phyloP scores from a whole-genome alignment of 768 basidiomycete species.

The Hygrocybe coccinea region DNA sequence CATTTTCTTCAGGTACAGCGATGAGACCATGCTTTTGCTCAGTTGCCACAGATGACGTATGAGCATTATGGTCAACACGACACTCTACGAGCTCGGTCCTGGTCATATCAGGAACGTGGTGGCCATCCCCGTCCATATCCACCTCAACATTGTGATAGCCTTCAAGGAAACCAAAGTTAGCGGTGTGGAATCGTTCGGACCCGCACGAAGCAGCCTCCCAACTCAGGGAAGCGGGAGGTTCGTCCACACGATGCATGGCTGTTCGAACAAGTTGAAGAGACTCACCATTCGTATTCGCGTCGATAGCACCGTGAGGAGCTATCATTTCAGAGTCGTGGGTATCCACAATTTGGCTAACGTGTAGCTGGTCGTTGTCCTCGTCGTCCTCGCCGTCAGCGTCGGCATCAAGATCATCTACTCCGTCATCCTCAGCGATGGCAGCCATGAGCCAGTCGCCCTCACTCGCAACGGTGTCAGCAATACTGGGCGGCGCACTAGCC shows the following conservation, averaged over 20 bases:
- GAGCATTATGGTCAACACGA: constrained; percentile 5
- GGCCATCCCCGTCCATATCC: constrained; percentile 36
- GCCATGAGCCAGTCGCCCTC: constrained; percentile 89
- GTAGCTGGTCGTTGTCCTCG: constrained; percentile 43
- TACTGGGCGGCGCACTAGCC: constrained; percentile 58
- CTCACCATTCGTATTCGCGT: constrained; percentile 49
- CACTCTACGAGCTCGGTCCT: constrained; percentile 5
- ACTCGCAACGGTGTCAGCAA: constrained; percentile 65
- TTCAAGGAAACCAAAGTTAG: constrained; percentile 57
- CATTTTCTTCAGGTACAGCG: constrained; percentile 11
- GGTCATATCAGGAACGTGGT: constrained; percentile 28
- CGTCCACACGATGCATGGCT: constrained; percentile 44
- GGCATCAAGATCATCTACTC: constrained; percentile 43
- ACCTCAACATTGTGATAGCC: constrained; percentile 41
- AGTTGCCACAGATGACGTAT: constrained; percentile 16
- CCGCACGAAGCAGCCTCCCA: constrained; percentile 46
- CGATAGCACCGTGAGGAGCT: constrained; percentile 25
- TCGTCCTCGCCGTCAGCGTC: constrained; percentile 36
- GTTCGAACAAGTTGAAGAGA: constrained; percentile 33
- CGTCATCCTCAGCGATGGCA: constrained; percentile 72
- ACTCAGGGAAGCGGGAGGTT: constrained; percentile 33
- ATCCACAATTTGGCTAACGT: constrained; percentile 40
- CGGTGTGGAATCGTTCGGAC: constrained; percentile 33
- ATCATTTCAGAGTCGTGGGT: constrained; percentile 30
- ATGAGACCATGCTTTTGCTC: constrained; percentile 6